Conservation (phyloP, 495 filamentous ascomycete species). For the Penicillium parvum region DNA sequence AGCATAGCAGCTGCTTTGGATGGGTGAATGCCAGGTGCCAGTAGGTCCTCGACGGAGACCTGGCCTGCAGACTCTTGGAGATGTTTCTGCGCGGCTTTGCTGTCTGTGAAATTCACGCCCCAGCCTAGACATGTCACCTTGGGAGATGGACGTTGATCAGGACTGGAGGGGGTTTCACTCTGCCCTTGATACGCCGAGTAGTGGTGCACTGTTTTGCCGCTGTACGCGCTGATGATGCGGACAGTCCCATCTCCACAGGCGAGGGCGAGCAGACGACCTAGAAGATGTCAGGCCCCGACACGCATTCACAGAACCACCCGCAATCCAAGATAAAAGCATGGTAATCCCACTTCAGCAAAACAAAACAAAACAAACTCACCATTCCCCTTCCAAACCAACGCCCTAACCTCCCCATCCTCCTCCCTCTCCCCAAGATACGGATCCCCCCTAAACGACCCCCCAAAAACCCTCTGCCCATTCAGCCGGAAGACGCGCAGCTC, state of each 20-base stretch:
- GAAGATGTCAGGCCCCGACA: too few relatives aligned
- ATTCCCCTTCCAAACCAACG: slow-evolving; percentile 72
- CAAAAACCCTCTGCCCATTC: slow-evolving; percentile 67
- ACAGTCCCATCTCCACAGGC: slow-evolving; percentile 70
- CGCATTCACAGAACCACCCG: too few relatives aligned
- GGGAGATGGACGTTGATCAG: slow-evolving; percentile 17
- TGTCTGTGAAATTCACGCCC: slow-evolving; percentile 63
- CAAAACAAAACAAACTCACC: slow-evolving; percentile 52
- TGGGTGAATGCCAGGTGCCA: slow-evolving; percentile 35
- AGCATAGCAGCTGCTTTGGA: slow-evolving; percentile 38
- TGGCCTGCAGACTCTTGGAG: slow-evolving; percentile 40
- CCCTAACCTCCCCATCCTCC: slow-evolving; percentile 48
- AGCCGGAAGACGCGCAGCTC: slow-evolving; percentile 61
- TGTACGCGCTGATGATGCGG: slow-evolving; percentile 69
- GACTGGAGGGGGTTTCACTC: slow-evolving; percentile 29
- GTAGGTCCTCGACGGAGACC: slow-evolving; percentile 39
- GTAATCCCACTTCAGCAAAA: too few relatives aligned
- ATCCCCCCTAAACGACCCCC: slow-evolving; percentile 47
- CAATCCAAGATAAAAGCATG: too few relatives aligned
- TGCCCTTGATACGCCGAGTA: slow-evolving; percentile 36
- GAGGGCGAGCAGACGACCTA: slow-evolving; percentile 69
- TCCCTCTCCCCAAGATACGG: slow-evolving; percentile 47
- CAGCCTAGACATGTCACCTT: slow-evolving; percentile 67
- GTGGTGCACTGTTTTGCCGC: slow-evolving; percentile 71
- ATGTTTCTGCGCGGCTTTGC: slow-evolving; percentile 41